Evolutionary conservation across 176 grass and related monocot species (phyloP).

Genomic region (Zea luxurians): DNA sequence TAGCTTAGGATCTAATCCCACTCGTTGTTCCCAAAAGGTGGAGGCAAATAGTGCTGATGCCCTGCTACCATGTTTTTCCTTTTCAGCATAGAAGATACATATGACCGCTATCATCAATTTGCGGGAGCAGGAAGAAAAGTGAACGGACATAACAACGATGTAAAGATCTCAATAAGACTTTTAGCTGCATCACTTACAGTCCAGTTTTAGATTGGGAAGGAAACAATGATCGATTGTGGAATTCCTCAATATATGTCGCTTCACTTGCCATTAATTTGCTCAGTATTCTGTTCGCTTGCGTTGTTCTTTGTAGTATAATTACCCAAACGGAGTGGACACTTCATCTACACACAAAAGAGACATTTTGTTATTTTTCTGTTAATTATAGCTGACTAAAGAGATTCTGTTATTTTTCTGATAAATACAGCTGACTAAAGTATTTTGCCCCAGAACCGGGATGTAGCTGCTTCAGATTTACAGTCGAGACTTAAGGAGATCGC

Average conservation of each 20-base stretch:
- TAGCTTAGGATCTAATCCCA: not conserved
- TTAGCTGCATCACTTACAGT: slow-evolving; percentile 11
- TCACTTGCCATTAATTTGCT: not conserved
- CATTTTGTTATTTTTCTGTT: slow-evolving; percentile 1
- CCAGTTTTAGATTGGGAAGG: not conserved
- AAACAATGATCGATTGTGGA: not conserved
- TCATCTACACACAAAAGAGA: not conserved
- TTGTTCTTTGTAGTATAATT: not conserved
- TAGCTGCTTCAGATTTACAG: slow-evolving; percentile 34
- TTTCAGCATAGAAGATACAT: slow-evolving; percentile 58
- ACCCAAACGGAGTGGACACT: not conserved
- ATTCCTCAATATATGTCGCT: not conserved
- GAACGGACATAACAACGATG: slow-evolving; percentile 36
- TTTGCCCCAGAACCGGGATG: slow-evolving; percentile 28
- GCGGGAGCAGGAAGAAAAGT: slow-evolving; percentile 7
- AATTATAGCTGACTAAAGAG: slow-evolving; percentile 19
- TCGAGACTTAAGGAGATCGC: slow-evolving; percentile 43
- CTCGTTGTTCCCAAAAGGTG: not conserved
- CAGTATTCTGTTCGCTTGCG: not conserved
- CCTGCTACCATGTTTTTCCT: not conserved
- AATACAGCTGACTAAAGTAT: slow-evolving; percentile 32
- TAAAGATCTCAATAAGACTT: slow-evolving; percentile 31
- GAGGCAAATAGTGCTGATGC: slow-evolving; percentile 7
- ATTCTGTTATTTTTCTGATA: slow-evolving; percentile 10
- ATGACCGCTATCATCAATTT: slow-evolving; percentile 51